Evolutionary conservation across 805 yeast genomes (phyloP).

Genomic region (Suhomyces tanzawaensis): DNA sequence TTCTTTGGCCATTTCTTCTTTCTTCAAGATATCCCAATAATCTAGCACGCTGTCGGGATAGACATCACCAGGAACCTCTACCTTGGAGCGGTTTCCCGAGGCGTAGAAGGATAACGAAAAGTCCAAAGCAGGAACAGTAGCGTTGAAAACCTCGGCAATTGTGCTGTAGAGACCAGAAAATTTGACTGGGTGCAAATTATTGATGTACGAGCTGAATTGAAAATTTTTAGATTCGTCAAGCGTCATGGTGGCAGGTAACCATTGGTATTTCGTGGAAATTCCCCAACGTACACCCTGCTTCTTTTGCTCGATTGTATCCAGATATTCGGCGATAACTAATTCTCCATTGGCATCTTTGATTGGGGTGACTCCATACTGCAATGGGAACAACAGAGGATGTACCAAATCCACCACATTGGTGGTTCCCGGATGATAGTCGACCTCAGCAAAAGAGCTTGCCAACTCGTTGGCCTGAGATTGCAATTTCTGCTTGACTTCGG

Average conservation of each 20-base stretch:
- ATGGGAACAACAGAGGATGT: slow-evolving; percentile 21
- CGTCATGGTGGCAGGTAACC: slow-evolving; percentile 15
- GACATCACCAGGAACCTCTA: slow-evolving; percentile 14
- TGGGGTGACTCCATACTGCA: slow-evolving; percentile 14
- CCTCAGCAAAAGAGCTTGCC: neutral
- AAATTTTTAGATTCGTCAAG: slow-evolving; percentile 9
- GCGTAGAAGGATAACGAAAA: slow-evolving; percentile 22
- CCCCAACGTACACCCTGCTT: slow-evolving; percentile 7
- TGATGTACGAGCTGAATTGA: slow-evolving; percentile 34
- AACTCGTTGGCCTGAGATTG: slow-evolving; percentile 1
- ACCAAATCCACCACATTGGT: slow-evolving; percentile 17
- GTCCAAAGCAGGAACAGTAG: slow-evolving; percentile 31
- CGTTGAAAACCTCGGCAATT: slow-evolving; percentile 30
- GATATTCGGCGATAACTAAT: slow-evolving; percentile 4
- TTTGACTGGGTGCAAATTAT: slow-evolving; percentile 36
- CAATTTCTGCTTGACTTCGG: neutral
- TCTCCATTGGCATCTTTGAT: slow-evolving; percentile 1
- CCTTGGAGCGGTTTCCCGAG: slow-evolving; percentile 15
- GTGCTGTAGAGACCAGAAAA: slow-evolving; percentile 24
- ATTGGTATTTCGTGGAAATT: slow-evolving; percentile 11
- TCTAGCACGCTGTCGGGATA: slow-evolving; percentile 15
- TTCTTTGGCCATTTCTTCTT: neutral
- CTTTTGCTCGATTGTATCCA: slow-evolving; percentile 3
- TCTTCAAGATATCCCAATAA: neutral
- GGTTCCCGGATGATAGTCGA: slow-evolving; percentile 15